Evolutionary conservation across 2,329 filamentous ascomycete genomes (phyloP), one percentile per base, ranked within the genome.

Genomic region (Pseudogymnoascus sp.): DNA sequence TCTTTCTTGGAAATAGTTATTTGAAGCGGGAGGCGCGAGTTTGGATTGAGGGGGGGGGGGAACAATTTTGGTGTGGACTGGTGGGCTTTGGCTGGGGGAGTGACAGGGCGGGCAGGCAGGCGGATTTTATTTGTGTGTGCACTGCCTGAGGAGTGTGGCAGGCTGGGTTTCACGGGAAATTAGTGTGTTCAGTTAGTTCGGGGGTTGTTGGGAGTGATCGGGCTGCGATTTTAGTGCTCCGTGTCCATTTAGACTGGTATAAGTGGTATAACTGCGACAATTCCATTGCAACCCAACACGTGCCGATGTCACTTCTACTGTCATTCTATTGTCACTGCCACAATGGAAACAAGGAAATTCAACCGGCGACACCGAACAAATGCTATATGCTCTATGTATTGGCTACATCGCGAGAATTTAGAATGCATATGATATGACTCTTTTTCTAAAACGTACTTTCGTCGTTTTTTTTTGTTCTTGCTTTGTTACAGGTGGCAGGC

Each of bases 1-100:
- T 47, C 42, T 47, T 47, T 47, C 21, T n/a, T 47, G 42, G 42
- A 47, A 47, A 47, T 47, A 25, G 42, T 47, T 47, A 47, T 47
- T 47, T 47, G 42, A 47, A 25, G 42, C 42, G 42, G 42, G 42
- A 47, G 42, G 42, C 42, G 18, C 18, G 42, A 23, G 42, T 47
- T 23, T 23, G 42, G 42, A 47, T 47, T 25, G 42, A 47, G 8
- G 18, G 42, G 42, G 42, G 42, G 42, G 18, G 42, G 21, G 28
- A n/a, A 25, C 23, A 23, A 47, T 47, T 47, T 47, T 23, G 42
- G 42, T 23, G 42, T 25, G 42, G 42, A n/a, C 42, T 47, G 37
- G 37, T 38, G 14, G 14, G 7, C 37, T 38, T 38, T 14, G 35
- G 35, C 12, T 37, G 14, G n/a, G 21, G 21, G 10, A 23, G 18